Percentiles rank a stretch among this genome's conserved stretches.
Evolutionary conservation across 306 rosid genomes (phyloP).

Genomic region (Vachellia pachyceras): DNA sequence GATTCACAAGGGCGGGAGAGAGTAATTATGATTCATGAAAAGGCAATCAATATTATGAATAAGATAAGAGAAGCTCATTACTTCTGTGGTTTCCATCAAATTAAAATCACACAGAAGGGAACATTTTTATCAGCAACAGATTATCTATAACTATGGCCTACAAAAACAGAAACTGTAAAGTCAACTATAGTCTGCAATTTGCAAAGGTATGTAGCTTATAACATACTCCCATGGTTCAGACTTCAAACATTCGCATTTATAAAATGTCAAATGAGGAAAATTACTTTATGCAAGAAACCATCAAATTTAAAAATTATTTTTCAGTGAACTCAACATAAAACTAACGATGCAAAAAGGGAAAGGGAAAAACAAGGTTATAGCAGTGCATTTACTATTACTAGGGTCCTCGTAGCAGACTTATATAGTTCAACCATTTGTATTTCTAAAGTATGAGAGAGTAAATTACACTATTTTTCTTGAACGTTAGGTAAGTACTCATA

Average conservation of each 20-base stretch:
- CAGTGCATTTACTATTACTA: not conserved
- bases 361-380: not conserved
- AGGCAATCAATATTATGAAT: not conserved
- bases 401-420: not conserved
- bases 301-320: not conserved
- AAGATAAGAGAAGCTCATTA: not conserved
- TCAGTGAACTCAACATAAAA: not conserved
- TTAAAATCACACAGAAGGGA: not conserved
- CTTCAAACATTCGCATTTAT: not conserved
- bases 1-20: not conserved
- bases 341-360: not conserved
- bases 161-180: not conserved
- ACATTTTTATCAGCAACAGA: not conserved
- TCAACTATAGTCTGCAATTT: not conserved
- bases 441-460: not conserved
- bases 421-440: not conserved
- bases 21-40: not conserved
- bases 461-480: not conserved
- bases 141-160: not conserved
- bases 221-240: not conserved
- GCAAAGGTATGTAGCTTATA: conserved; percentile 3
- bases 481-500: not conserved
- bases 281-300: not conserved
- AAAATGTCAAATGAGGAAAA: not conserved
- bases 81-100: conserved; percentile 5